Conservation (phyloP, 768 basidiomycete species). For the Russula virescens region DNA sequence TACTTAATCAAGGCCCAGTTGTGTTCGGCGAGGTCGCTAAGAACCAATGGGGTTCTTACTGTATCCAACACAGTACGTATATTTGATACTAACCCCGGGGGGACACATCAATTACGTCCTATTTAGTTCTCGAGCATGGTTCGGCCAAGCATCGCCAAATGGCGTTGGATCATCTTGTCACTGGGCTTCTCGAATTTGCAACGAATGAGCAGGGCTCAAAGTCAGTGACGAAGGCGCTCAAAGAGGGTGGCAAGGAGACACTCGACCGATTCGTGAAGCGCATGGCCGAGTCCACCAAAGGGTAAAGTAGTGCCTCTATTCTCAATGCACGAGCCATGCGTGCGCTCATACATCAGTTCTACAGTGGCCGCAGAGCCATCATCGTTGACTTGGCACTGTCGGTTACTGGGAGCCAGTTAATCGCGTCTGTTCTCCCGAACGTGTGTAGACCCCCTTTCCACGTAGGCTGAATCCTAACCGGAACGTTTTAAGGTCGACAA, state of each 20-base stretch:
- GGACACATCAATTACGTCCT: slow-evolving; percentile 8
- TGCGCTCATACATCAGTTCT: slow-evolving; percentile 8
- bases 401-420: slow-evolving; percentile 78
- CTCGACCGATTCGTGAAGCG: slow-evolving; percentile 68
- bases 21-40: slow-evolving; percentile 75
- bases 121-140: slow-evolving; percentile 76
- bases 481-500: slow-evolving; percentile 59
- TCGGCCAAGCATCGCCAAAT: slow-evolving; percentile 67
- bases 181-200: slow-evolving; percentile 71
- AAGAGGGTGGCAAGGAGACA: slow-evolving; percentile 75
- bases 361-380: slow-evolving; percentile 68
- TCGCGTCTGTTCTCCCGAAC: slow-evolving; percentile 73
- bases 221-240: slow-evolving; percentile 79
- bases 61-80: slow-evolving; percentile 73
- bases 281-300: slow-evolving; percentile 83
- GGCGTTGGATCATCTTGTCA: slow-evolving; percentile 72
- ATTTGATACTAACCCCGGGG: background rate
- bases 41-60: slow-evolving; percentile 88
- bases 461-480: background rate
- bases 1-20: slow-evolving; percentile 63
- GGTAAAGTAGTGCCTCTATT: slow-evolving; percentile 37
- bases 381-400: slow-evolving; percentile 83
- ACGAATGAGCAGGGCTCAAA: slow-evolving; percentile 85
- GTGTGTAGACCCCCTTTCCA: slow-evolving; percentile 36
- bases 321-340: background rate